Conservation (phyloP, 177 flowering plant species). For the Vitis hybrid region DNA sequence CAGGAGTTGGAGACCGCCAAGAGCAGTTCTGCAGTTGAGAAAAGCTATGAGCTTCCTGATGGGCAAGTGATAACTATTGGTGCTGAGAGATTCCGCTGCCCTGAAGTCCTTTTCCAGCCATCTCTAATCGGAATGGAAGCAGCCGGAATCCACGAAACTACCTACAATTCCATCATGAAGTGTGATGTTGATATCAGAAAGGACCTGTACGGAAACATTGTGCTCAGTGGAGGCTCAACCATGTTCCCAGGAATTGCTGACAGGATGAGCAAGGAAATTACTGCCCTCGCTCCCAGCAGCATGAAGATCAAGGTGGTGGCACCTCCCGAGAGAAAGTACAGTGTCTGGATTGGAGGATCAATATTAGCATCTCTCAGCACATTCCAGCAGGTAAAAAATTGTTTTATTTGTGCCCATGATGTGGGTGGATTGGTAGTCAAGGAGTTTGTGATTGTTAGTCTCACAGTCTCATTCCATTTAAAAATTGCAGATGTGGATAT, state of each 20-base stretch:
- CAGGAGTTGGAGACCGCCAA: constrained; percentile 32
- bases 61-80: constrained; percentile 34
- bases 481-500: constrained; percentile 25
- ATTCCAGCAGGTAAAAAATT: constrained; percentile 17
- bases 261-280: constrained; percentile 35
- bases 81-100: constrained; percentile 30
- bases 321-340: constrained; percentile 32
- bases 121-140: constrained; percentile 26
- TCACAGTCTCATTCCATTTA: background rate
- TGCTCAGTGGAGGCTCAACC: constrained; percentile 38
- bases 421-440: background rate
- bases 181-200: constrained; percentile 30
- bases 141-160: constrained; percentile 22
- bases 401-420: background rate
- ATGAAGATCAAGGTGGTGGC: constrained; percentile 33
- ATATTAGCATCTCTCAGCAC: constrained; percentile 23
- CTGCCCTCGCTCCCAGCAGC: constrained; percentile 37
- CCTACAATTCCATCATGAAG: constrained; percentile 26
- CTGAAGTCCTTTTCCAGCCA: constrained; percentile 29
- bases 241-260: constrained; percentile 41
- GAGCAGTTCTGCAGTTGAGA: constrained; percentile 33
- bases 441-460: background rate
- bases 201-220: constrained; percentile 31
- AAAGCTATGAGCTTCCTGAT: constrained; percentile 35
- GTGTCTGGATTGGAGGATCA: constrained; percentile 31